A percentile compares a stretch with the other conserved stretches of the same genome.
These are phyloP conservation scores for Groenewaldozyma salmanticensis DNA, from an alignment of 805 yeast genomes.

Conservation along the genomic window DNA sequence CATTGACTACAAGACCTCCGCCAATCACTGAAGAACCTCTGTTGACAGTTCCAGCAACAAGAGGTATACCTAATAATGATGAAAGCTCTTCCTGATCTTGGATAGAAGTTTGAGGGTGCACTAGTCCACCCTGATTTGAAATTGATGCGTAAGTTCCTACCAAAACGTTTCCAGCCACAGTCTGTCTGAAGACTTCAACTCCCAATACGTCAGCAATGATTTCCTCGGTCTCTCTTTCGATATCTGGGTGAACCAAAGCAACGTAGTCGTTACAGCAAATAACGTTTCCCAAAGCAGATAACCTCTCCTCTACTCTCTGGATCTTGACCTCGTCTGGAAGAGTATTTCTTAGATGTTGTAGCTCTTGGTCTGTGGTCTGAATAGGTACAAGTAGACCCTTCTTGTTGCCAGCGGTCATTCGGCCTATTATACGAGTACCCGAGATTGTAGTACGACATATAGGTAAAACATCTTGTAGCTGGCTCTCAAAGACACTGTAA, in stretches of 20 bases:
- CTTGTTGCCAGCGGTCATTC: slow-evolving; percentile 98
- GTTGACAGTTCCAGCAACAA: slow-evolving; percentile 97
- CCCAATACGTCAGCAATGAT: slow-evolving; percentile 95
- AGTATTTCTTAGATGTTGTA: slow-evolving; percentile 93
- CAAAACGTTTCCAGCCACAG: slow-evolving; percentile 94
- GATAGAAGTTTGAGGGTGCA: slow-evolving; percentile 93
- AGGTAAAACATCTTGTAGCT: slow-evolving; percentile 92
- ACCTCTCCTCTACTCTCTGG: slow-evolving; percentile 95
- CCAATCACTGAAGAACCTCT: slow-evolving; percentile 97
- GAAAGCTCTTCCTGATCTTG: slow-evolving; percentile 98
- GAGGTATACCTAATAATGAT: slow-evolving; percentile 89
- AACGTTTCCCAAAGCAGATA: slow-evolving; percentile 94
- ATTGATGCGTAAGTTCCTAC: slow-evolving; percentile 95
- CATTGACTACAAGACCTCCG: slow-evolving; percentile 98
- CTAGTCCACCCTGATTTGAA: slow-evolving; percentile 96
- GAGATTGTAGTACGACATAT: slow-evolving; percentile 96
- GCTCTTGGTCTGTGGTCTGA: slow-evolving; percentile 96
- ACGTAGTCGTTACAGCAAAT: slow-evolving; percentile 98
- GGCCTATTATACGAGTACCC: slow-evolving; percentile 94
- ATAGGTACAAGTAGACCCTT: slow-evolving; percentile 95
- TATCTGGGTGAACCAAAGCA: slow-evolving; percentile 97
- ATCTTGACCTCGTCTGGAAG: slow-evolving; percentile 92
- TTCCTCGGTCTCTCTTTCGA: slow-evolving; percentile 98
- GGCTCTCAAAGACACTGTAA: slow-evolving; percentile 92
- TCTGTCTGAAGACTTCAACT: slow-evolving; percentile 98